phyloP scores from a whole-genome alignment of 2,329 filamentous ascomycete genomes.

The Fusarium virguliforme region DNA sequence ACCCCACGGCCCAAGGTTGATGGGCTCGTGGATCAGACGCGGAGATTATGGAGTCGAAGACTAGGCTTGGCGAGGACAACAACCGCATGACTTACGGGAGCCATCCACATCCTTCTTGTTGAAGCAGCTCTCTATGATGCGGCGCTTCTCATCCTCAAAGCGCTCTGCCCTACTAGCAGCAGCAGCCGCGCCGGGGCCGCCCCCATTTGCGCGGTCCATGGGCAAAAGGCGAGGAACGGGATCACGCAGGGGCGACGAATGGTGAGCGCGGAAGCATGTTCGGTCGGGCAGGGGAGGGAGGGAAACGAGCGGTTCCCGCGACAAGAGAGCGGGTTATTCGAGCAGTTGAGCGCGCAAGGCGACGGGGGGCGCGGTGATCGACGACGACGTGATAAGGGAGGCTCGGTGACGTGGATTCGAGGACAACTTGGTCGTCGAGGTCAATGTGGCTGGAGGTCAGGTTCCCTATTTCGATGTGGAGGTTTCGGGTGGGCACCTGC shows the following conservation, averaged over 20 bases:
- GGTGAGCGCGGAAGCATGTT: slow-evolving; percentile 53
- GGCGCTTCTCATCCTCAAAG: slow-evolving; percentile 96
- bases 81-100: slow-evolving; percentile 74
- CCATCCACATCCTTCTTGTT: slow-evolving; percentile 90
- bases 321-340: slow-evolving; percentile 4
- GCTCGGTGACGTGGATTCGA: slow-evolving; percentile 33
- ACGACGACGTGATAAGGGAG: slow-evolving; percentile 13
- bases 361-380: slow-evolving; percentile 8
- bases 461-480: slow-evolving; percentile 48
- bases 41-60: not conserved
- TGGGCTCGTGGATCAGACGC: slow-evolving; percentile 1
- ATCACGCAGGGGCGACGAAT: slow-evolving; percentile 49
- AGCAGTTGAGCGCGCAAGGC: slow-evolving; percentile 23
- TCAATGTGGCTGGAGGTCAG: slow-evolving; percentile 45
- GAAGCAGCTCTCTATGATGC: slow-evolving; percentile 97
- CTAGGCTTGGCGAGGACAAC: slow-evolving; percentile 32
- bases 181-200: slow-evolving; percentile 55
- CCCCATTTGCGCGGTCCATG: slow-evolving; percentile 61
- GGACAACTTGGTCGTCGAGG: slow-evolving; percentile 45
- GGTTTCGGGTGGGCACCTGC: slow-evolving; percentile 43
- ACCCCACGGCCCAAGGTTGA: not conserved
- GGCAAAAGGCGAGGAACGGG: slow-evolving; percentile 40
- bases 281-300: slow-evolving; percentile 31
- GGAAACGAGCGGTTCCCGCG: slow-evolving; percentile 14
- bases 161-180: slow-evolving; percentile 75